Evolutionary conservation across 2,329 filamentous ascomycete genomes (phyloP), one percentile per base, ranked within the genome.

Genomic region (Microdochium nivale): DNA sequence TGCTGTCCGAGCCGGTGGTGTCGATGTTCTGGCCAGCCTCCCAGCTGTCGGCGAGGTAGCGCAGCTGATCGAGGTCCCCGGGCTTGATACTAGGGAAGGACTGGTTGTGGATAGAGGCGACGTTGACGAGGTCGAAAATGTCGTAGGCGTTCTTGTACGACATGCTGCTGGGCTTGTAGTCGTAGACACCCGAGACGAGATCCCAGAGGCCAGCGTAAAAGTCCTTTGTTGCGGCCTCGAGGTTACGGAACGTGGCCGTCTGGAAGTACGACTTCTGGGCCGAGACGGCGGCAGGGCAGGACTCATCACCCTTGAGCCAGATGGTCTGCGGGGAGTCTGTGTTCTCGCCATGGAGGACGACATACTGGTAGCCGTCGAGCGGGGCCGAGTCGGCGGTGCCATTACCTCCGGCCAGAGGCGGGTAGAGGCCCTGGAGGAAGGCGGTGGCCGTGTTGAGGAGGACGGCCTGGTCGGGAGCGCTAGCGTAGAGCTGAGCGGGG

Each of bases 21-120:
- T 95, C 92, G 79, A 86, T 95, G 50, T 88, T 88, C 14, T 94
- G 81, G 62, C 84, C 86, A 75, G 80, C 95, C 67, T 96, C 87
- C 67, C 94, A 88, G 53, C 74, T 72, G 65, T 91, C 83, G 59
- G 91, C 90, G 30, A 94, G 81, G n/a, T 79, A 78, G 59, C 79
- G 77, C 52, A 94, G 79, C 64, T 87, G 80, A 59, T 72, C 65
- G 47, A 88, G 73, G 49, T 80, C 64, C 24, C 70, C 63, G 19
- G 40, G 40, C 40, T 44, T 44, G 40, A 44, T 44, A 3, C 77
- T 77, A 25, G 79, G 75, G 60, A 89, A 86, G 52, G 72, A 73
- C 51, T 67, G 57, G 67, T 84, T 84, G 70, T 84, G 80, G 59
- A 84, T 80, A 48, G 67, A 68, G 25, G 78, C 75, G 30, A 83